phyloP scores from a whole-genome alignment of 805 yeast species.

The Kluyveromyces lactis region DNA sequence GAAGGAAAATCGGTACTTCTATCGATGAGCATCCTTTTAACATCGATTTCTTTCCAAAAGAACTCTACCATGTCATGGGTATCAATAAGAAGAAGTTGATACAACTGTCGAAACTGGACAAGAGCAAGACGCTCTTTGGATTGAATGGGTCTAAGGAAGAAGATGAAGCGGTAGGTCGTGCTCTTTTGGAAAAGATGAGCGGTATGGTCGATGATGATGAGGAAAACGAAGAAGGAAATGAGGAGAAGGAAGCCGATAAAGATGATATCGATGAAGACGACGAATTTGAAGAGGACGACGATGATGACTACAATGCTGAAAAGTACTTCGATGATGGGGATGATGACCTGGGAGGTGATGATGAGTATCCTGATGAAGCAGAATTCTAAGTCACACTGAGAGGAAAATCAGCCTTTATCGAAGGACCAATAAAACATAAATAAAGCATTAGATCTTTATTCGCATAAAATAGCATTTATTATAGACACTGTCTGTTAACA shows the following conservation, averaged over 20 bases:
- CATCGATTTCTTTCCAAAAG: conserved; percentile 65
- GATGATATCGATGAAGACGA: conserved; percentile 45
- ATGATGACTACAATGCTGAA: conserved; percentile 57
- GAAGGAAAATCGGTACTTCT: conserved; percentile 60
- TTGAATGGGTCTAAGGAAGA: conserved; percentile 21
- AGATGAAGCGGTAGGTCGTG: conserved; percentile 19
- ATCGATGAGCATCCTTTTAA: conserved; percentile 73
- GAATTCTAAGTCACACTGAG: conserved; percentile 40
- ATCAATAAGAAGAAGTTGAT: conserved; percentile 45
- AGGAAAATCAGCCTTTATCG: no score
- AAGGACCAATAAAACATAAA: no score
- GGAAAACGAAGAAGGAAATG: conserved; percentile 28
- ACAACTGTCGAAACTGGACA: conserved; percentile 32
- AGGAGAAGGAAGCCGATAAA: conserved; percentile 22
- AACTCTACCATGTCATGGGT: conserved; percentile 66
- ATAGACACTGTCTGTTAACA: neutral
- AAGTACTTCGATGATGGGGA: conserved; percentile 56
- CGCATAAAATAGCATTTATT: no score
- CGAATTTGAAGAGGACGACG: conserved; percentile 49
- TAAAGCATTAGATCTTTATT: no score
- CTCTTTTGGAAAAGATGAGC: conserved; percentile 42
- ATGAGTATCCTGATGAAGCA: conserved; percentile 51
- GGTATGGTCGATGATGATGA: conserved; percentile 43
- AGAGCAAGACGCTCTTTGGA: conserved; percentile 20
- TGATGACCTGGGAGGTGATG: conserved; percentile 41